A percentile compares a stretch with the other conserved stretches of the same genome.
Conservation (phyloP, 805 yeast genomes). For the Crinitomyces ghanaensis region DNA sequence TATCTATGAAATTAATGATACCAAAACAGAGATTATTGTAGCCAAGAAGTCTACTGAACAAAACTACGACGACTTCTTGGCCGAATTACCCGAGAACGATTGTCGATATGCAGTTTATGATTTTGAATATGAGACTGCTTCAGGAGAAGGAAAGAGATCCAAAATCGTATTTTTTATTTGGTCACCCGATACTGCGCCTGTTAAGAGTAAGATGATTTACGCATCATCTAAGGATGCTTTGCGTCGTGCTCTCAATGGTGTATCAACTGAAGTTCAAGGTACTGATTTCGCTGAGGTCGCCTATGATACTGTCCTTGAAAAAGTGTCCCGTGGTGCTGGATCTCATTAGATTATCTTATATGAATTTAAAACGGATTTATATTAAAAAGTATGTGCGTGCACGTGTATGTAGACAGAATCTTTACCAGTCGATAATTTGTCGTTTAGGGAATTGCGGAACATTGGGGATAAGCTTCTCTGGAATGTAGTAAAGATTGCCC, state of each 20-base stretch:
- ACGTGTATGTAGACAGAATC: too few species aligned
- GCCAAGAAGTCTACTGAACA: conserved; percentile 65
- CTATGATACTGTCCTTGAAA: conserved; percentile 83
- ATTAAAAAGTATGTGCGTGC: too few species aligned
- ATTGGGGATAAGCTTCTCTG: conserved; percentile 62
- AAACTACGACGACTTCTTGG: conserved; percentile 78
- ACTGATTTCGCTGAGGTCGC: conserved; percentile 97
- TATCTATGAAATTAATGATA: conserved; percentile 68
- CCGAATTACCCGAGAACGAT: conserved; percentile 86
- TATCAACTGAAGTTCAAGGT: conserved; percentile 91
- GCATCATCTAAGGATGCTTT: conserved; percentile 97
- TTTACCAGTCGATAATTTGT: conserved; percentile 9
- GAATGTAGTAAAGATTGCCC: conserved; percentile 69
- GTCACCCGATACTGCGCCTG: conserved; percentile 97
- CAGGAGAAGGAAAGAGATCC: conserved; percentile 87
- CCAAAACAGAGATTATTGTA: conserved; percentile 84
- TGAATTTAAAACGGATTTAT: too few species aligned
- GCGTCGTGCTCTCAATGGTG: conserved; percentile 94
- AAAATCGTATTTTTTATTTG: conserved; percentile 71
- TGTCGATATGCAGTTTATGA: conserved; percentile 95
- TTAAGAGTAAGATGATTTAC: conserved; percentile 91
- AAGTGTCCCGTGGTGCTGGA: conserved; percentile 77
- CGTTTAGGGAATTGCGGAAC: conserved; percentile 40
- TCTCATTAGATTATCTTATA: too few species aligned
- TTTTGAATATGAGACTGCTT: conserved; percentile 84